A percentile compares a stretch with the other conserved stretches of the same genome.
Conservation (phyloP, 164 flowering plant species). For the Vitis riparia region DNA sequence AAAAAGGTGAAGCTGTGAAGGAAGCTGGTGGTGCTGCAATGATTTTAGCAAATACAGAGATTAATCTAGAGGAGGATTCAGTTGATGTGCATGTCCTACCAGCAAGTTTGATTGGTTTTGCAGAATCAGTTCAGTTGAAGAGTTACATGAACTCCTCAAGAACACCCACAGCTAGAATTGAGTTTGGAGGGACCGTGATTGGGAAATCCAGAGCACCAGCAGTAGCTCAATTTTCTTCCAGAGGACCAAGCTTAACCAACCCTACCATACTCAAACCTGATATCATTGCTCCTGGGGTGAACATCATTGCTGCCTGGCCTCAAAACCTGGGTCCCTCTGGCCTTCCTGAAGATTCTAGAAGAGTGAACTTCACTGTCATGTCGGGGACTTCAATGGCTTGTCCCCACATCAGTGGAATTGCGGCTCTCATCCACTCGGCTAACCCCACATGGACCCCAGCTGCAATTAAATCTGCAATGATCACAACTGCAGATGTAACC, state of each 20-base stretch:
- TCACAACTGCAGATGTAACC: conserved; percentile 72
- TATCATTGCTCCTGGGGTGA: conserved; percentile 89
- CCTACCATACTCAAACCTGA: conserved; percentile 92
- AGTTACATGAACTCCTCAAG: conserved; percentile 66
- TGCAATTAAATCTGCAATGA: conserved; percentile 79
- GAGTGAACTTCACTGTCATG: conserved; percentile 78
- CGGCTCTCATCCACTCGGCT: conserved; percentile 62
- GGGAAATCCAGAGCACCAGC: conserved; percentile 71
- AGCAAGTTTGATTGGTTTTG: conserved; percentile 67
- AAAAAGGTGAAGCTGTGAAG: conserved; percentile 67
- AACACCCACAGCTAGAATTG: conserved; percentile 63
- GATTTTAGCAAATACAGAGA: conserved; percentile 72
- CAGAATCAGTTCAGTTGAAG: conserved; percentile 56
- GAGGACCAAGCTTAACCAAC: conserved; percentile 80
- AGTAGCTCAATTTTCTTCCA: conserved; percentile 82
- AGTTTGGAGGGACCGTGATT: conserved; percentile 67
- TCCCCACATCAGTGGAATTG: conserved; percentile 86
- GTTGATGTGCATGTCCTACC: conserved; percentile 89
- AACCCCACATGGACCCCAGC: conserved; percentile 90
- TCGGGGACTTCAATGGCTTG: conserved; percentile 99
- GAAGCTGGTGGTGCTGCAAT: conserved; percentile 55
- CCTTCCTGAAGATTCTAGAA: conserved; percentile 77
- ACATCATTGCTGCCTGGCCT: conserved; percentile 97
- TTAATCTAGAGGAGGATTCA: conserved; percentile 71
- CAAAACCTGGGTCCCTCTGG: conserved; percentile 81